These are phyloP conservation scores for Candida orba DNA, from an alignment of 805 yeast species.

Conservation along the genomic window DNA sequence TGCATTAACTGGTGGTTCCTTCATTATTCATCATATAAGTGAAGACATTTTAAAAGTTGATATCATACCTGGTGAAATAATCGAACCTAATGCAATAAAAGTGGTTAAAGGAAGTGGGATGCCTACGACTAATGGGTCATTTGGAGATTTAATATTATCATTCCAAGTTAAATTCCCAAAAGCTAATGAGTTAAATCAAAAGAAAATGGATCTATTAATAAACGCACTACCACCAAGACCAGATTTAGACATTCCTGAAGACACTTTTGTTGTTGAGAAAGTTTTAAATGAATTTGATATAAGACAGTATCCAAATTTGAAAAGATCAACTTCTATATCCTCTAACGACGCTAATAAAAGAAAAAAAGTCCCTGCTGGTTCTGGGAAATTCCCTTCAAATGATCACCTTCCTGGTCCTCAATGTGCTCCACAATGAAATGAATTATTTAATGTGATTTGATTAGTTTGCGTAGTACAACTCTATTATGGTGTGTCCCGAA, in stretches of 20 bases:
- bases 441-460: too few relatives aligned
- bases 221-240: conserved; percentile 71
- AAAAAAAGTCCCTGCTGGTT: conserved; percentile 3
- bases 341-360: conserved; percentile 4
- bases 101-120: conserved; percentile 48
- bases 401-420: background rate
- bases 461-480: background rate
- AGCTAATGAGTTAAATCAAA: conserved; percentile 60
- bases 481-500: background rate
- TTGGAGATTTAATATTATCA: conserved; percentile 52
- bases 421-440: conserved; percentile 9
- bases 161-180: conserved; percentile 55
- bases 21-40: conserved; percentile 32
- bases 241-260: conserved; percentile 51
- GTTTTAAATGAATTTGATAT: conserved; percentile 17
- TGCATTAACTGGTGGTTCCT: conserved; percentile 50
- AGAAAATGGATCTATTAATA: conserved; percentile 62
- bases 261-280: conserved; percentile 51
- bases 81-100: conserved; percentile 42
- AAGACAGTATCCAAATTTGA: conserved; percentile 1
- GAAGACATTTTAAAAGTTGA: conserved; percentile 31
- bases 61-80: conserved; percentile 44
- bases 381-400: background rate
- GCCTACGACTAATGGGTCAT: conserved; percentile 35
- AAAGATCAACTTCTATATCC: background rate